Conservation (phyloP, 495 filamentous ascomycete genomes). For the Tuber calosporum region DNA sequence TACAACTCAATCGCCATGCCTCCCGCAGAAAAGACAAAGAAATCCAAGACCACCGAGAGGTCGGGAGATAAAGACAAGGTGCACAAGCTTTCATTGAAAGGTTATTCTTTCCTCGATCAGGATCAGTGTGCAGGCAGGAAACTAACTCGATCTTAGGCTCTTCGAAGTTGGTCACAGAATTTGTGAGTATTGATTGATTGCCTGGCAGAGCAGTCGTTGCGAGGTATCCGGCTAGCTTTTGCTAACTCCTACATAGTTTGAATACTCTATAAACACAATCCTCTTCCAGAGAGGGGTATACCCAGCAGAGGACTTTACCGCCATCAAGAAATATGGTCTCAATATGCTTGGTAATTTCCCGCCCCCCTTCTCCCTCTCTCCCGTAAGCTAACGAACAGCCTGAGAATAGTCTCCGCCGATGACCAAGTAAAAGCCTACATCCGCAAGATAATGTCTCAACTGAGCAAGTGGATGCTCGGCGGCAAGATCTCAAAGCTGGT, state of each 20-base stretch:
- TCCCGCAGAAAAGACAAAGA: conserved; percentile 23
- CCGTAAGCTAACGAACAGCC: conserved; percentile 3
- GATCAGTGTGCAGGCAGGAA: conserved; percentile 15
- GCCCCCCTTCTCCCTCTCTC: not conserved
- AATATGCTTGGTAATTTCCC: conserved; percentile 74
- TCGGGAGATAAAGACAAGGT: conserved; percentile 79
- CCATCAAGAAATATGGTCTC: conserved; percentile 98
- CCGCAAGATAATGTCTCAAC: conserved; percentile 57
- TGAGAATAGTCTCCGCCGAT: conserved; percentile 66
- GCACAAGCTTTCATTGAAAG: conserved; percentile 89
- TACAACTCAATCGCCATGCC: conserved; percentile 12
- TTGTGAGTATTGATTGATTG: conserved; percentile 53
- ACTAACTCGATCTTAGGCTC: conserved; percentile 51
- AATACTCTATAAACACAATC: conserved; percentile 95
- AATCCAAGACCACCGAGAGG: conserved; percentile 21
- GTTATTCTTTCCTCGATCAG: conserved; percentile 43
- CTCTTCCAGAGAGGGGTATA: conserved; percentile 95
- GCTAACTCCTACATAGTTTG: conserved; percentile 56
- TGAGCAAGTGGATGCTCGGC: conserved; percentile 82
- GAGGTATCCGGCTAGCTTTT: not conserved
- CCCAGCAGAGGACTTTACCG: conserved; percentile 93
- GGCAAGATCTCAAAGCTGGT: conserved; percentile 96
- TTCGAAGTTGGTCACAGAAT: conserved; percentile 86
- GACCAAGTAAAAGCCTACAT: conserved; percentile 98
- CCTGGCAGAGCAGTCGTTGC: not conserved